These are phyloP conservation scores for Atkinsonella texensis DNA, from an alignment of 2,329 filamentous ascomycete species.

Conservation along the genomic window DNA sequence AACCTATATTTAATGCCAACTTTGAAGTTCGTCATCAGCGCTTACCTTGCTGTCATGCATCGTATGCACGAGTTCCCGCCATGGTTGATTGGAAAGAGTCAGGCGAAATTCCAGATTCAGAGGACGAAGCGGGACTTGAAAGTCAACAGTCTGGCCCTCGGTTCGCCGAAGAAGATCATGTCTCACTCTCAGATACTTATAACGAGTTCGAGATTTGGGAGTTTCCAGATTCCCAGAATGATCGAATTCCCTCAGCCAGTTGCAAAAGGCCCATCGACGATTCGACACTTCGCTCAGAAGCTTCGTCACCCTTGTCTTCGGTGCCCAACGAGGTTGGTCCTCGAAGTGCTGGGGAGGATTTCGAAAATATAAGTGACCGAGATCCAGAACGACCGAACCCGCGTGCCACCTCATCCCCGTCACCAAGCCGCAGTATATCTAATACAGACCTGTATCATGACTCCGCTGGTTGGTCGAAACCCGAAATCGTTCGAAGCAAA, in stretches of 20 bases:
- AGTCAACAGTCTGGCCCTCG: constrained; percentile 15
- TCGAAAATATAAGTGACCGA: neutral
- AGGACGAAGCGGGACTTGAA: constrained; percentile 34
- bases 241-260: constrained; percentile 3
- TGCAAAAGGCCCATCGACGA: constrained; percentile 2
- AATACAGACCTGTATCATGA: neutral
- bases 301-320: constrained; percentile 25
- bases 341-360: neutral
- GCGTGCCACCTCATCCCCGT: neutral
- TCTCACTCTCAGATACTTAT: neutral
- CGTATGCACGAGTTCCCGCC: constrained; percentile 9
- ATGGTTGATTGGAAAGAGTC: constrained; percentile 39
- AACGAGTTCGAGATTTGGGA: constrained; percentile 21
- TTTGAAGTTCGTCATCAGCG: neutral
- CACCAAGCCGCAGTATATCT: neutral
- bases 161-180: neutral
- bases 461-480: neutral
- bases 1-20: neutral
- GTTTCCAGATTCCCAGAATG: constrained; percentile 21
- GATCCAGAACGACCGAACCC: neutral
- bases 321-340: constrained; percentile 17
- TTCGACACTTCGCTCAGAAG: constrained; percentile 5
- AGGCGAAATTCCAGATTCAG: constrained; percentile 39
- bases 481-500: neutral
- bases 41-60: neutral